These are phyloP conservation scores for Allantophomopsis cytisporea DNA, from an alignment of 2,329 filamentous ascomycete genomes.

Conservation along the genomic window DNA sequence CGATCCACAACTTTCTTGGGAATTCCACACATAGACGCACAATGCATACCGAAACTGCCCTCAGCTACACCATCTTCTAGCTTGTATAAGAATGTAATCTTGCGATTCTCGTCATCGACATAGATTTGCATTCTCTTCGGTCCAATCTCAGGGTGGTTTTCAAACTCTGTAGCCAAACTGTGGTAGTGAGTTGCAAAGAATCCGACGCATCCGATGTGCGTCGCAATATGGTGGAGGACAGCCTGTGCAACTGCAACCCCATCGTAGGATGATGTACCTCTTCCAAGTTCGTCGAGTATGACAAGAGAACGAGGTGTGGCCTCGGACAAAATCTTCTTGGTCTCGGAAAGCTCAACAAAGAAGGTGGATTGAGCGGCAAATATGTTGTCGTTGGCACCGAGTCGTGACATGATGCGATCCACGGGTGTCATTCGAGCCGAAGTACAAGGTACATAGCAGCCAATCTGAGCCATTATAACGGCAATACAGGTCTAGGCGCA, in stretches of 20 bases:
- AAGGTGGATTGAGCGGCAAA: constrained; percentile 97
- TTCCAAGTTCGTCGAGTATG: constrained; percentile 90
- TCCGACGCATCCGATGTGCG: constrained; percentile 82
- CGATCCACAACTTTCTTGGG: constrained; percentile 67
- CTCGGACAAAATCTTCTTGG: constrained; percentile 93
- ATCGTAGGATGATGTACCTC: constrained; percentile 90
- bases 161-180: constrained; percentile 82
- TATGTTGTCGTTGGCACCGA: constrained; percentile 97
- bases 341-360: constrained; percentile 94
- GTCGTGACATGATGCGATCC: constrained; percentile 95
- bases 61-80: constrained; percentile 89
- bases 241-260: constrained; percentile 94
- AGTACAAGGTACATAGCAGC: constrained; percentile 77
- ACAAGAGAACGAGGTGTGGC: constrained; percentile 89
- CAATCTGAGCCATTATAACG: constrained; percentile 94
- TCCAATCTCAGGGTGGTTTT: constrained; percentile 73
- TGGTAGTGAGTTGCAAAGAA: constrained; percentile 99
- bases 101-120: constrained; percentile 70
- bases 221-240: constrained; percentile 90
- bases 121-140: constrained; percentile 88
- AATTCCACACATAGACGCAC: constrained; percentile 96
- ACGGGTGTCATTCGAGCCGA: constrained; percentile 78
- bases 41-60: constrained; percentile 98
- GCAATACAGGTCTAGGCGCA: constrained; percentile 72
- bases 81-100: constrained; percentile 95